Base-by-base conservation (phyloP, 2,329 filamentous ascomycete species). In the Trichoderma atrobrunneum region DNA sequence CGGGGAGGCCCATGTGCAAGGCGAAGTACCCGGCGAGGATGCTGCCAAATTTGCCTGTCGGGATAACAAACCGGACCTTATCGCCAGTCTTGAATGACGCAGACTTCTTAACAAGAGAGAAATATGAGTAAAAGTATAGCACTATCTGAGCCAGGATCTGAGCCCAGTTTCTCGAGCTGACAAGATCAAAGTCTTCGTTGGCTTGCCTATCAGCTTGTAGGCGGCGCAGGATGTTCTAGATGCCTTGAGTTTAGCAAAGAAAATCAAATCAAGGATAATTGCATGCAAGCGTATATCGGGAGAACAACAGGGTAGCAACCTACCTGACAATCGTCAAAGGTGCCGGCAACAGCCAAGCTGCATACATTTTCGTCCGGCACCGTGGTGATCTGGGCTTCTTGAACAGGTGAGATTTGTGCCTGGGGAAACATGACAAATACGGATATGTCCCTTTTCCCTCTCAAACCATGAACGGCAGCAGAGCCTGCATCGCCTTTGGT, bases 321-420 rank as follows among this genome's bases (percentile, higher is more conserved):
- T 82, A 91, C 90, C 85, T 98, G 95, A 83, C 96, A 98, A 80
- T 98, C 94, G 79, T 98, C 95, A 80, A 98, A 98, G 0, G 94
- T 97, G 72, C 95, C 96, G 64, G 92, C 90, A 14, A 98, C 92
- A 68, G 93, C 90, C 61, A 98, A 85, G 82, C 97, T 97, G 86
- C 98, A 94, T 39, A 98, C 95, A 79, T 98, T 98, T 72, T 88
- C 84, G 80, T 98, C 96, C 54, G 94, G 85, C 32, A 96, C 93
- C 0, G 95, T 98, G 0, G 95, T 98, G 96, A 98, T 98, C 84
- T 98, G 96, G 5, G 93, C 92, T 82, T 98, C 94, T 82, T 98
- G 96, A 72, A 98, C 92, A 16, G 94, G 93, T 80, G 92, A 94
- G 74, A 98, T 92, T 76, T 94, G 92, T 74, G 94, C 95, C 82